Evolutionary conservation across 2,329 filamentous ascomycete genomes (phyloP).

Genomic region (Fusarium agapanthi): DNA sequence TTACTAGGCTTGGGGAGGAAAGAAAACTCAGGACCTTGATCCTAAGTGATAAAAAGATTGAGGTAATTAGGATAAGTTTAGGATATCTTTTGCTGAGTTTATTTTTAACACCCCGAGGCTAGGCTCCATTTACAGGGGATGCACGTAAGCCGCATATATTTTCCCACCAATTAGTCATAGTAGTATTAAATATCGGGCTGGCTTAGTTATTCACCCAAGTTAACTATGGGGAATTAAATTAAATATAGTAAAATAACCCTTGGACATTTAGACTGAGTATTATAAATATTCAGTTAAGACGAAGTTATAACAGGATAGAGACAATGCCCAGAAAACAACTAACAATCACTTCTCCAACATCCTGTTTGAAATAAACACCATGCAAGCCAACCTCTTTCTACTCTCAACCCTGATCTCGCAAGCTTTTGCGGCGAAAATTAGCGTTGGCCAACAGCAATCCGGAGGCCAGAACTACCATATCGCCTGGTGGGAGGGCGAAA

Average conservation of each 20-base stretch:
- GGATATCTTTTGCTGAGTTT: too few relatives aligned
- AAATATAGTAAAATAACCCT: too few relatives aligned
- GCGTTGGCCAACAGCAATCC: background rate
- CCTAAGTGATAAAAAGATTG: too few relatives aligned
- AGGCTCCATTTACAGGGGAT: too few relatives aligned
- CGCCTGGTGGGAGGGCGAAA: background rate
- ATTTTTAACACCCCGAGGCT: too few relatives aligned
- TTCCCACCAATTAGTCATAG: background rate
- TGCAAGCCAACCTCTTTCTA: background rate
- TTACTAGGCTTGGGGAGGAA: too few relatives aligned
- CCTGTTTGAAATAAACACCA: accelerated
- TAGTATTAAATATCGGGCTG: background rate
- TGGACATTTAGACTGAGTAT: too few relatives aligned
- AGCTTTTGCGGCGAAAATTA: background rate
- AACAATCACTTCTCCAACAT: accelerated
- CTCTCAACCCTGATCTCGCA: background rate
- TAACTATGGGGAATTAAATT: too few relatives aligned
- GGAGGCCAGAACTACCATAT: background rate
- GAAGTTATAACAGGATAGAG: background rate
- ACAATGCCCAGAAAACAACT: background rate
- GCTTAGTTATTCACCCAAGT: background rate
- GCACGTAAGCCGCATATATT: background rate
- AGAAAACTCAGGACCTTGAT: too few relatives aligned
- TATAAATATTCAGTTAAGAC: background rate
- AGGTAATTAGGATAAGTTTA: too few relatives aligned